phyloP scores from a whole-genome alignment of 495 filamentous ascomycete species.

The Eremomyces bilateralis region DNA sequence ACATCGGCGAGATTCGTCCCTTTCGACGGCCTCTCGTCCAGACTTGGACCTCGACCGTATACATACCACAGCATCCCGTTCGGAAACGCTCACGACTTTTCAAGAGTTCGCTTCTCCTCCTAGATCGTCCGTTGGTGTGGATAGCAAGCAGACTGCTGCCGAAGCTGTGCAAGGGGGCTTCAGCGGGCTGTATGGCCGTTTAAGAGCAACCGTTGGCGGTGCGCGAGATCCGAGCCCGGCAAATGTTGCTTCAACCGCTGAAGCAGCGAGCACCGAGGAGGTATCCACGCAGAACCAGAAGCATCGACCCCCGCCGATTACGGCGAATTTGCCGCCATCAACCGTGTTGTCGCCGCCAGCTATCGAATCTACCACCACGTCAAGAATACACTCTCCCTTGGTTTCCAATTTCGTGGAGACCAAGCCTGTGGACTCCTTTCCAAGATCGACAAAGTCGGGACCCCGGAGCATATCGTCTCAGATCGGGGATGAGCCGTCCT shows the following conservation, averaged over 20 bases:
- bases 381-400: background rate
- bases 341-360: background rate
- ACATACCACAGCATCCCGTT: slow-evolving; percentile 60
- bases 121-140: slow-evolving; percentile 28
- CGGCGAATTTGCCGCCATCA: background rate
- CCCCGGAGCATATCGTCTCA: no score
- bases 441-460: no score
- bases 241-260: background rate
- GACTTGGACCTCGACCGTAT: slow-evolving; percentile 63
- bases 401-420: background rate
- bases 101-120: slow-evolving; percentile 57
- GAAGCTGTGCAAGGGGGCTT: slow-evolving; percentile 63
- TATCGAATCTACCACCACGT: background rate
- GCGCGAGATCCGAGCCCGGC: slow-evolving; percentile 27
- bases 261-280: slow-evolving; percentile 6
- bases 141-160: slow-evolving; percentile 39
- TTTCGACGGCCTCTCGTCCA: slow-evolving; percentile 36
- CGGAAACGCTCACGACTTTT: slow-evolving; percentile 64
- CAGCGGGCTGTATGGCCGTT: slow-evolving; percentile 64
- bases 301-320: slow-evolving; percentile 4
- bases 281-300: slow-evolving; percentile 8
- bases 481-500: no score
- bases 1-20: slow-evolving; percentile 32
- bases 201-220: slow-evolving; percentile 55
- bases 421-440: no score